Evolutionary conservation across 352 stramenopile species (phyloP).

Genomic region (Pythium sukuiense): DNA sequence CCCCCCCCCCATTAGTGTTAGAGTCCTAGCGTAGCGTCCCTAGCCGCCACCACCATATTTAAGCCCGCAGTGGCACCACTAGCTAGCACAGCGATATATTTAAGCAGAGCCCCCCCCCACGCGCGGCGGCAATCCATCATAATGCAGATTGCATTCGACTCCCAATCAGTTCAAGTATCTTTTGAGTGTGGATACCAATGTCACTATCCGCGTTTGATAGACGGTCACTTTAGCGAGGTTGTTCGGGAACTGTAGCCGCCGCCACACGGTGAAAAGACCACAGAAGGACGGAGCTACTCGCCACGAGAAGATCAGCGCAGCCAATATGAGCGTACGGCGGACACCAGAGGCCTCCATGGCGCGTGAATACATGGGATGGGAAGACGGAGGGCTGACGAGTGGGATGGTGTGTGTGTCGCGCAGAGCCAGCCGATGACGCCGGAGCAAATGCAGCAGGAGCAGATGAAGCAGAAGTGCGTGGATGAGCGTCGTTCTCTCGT

Average conservation of each 20-base stretch:
- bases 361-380: neutral
- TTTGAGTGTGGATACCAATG: neutral
- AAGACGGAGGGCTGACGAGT: neutral
- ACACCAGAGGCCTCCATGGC: neutral
- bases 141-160: too few relatives aligned
- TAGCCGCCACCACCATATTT: slow-evolving; percentile 9
- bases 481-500: too few relatives aligned
- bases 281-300: slow-evolving; percentile 4
- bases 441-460: slow-evolving; percentile 84
- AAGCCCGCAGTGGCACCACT: neutral
- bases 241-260: slow-evolving; percentile 11
- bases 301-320: neutral
- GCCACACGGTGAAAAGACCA: slow-evolving; percentile 8
- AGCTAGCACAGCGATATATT: slow-evolving; percentile 5
- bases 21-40: slow-evolving; percentile 19
- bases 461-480: slow-evolving; percentile 80
- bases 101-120: neutral
- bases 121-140: neutral
- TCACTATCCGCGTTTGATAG: neutral
- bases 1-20: slow-evolving; percentile 6
- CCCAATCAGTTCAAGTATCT: neutral
- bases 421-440: slow-evolving; percentile 52
- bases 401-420: neutral
- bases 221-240: slow-evolving; percentile 1
- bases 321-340: slow-evolving; percentile 1